A percentile compares a stretch with the other conserved stretches of the same genome.
phyloP scores from a whole-genome alignment of 192 early-diverging fungal species.

The Backusella luteola region DNA sequence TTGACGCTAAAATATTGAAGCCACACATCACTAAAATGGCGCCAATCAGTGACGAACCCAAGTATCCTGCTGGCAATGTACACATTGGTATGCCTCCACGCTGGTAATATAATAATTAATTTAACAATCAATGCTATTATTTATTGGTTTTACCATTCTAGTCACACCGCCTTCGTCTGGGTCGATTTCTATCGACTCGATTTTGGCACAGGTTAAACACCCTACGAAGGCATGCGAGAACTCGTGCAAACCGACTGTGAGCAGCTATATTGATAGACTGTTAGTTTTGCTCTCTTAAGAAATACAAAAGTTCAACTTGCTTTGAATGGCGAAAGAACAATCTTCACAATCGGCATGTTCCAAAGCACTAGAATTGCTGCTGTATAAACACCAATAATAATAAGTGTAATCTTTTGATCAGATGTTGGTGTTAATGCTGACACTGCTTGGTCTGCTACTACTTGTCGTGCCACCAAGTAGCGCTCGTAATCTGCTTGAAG shows the following conservation, averaged over 20 bases:
- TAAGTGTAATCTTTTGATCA: slow-evolving; percentile 38
- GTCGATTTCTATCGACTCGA: slow-evolving; percentile 86
- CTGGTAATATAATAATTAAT: slow-evolving; percentile 23
- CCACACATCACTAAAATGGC: slow-evolving; percentile 92
- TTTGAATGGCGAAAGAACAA: slow-evolving; percentile 94
- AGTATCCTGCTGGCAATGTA: slow-evolving; percentile 87
- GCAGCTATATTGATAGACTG: slow-evolving; percentile 45
- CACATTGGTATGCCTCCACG: slow-evolving; percentile 79
- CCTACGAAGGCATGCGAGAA: slow-evolving; percentile 92
- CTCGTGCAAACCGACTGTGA: slow-evolving; percentile 93
- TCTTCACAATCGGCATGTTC: slow-evolving; percentile 83
- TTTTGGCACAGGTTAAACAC: slow-evolving; percentile 82
- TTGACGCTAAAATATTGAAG: slow-evolving; percentile 85
- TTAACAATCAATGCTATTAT: not conserved
- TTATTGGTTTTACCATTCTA: slow-evolving; percentile 50
- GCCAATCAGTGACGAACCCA: slow-evolving; percentile 87
- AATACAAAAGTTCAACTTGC: slow-evolving; percentile 29
- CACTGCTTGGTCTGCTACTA: slow-evolving; percentile 21
- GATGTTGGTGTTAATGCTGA: slow-evolving; percentile 30
- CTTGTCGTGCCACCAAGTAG: slow-evolving; percentile 37
- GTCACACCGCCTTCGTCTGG: slow-evolving; percentile 93
- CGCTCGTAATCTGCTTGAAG: slow-evolving; percentile 19
- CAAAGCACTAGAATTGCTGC: slow-evolving; percentile 75
- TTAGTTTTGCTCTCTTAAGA: too few species aligned
- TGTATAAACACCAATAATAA: slow-evolving; percentile 64